Conservation (phyloP, 352 stramenopile genomes). For the Pythium guiyangense region DNA sequence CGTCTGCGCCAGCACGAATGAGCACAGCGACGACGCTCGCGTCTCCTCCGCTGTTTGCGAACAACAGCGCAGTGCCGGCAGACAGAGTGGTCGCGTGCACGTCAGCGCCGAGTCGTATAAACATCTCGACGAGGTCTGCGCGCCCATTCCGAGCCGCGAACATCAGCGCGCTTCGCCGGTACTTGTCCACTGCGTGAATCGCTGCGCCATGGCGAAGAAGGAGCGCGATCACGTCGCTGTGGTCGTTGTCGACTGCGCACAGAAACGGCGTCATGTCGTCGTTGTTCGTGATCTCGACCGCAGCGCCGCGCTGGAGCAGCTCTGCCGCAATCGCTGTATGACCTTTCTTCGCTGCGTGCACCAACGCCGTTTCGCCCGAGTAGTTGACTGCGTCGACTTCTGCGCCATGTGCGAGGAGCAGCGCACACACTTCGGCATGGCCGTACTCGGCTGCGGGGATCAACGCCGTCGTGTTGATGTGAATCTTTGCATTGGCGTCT, state of each 20-base stretch:
- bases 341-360: neutral
- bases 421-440: neutral
- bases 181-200: neutral
- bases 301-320: slow-evolving; percentile 1
- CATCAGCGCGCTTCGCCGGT: neutral
- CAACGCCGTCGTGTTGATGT: neutral
- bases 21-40: no score
- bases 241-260: neutral
- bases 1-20: no score
- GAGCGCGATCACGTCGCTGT: neutral
- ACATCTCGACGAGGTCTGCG: neutral
- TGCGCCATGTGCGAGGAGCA: neutral
- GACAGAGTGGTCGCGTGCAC: neutral
- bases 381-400: neutral
- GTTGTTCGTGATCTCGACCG: slow-evolving; percentile 2
- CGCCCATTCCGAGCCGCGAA: neutral
- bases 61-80: neutral
- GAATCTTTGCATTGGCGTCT: neutral
- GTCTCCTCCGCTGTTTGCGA: no score
- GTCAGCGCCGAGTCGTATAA: neutral
- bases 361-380: neutral
- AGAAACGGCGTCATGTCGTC: neutral
- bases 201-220: neutral
- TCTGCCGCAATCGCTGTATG: neutral
- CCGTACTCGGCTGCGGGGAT: neutral